Conservation (phyloP, 2,329 filamentous ascomycete genomes). For the Talaromyces amestolkiae region DNA sequence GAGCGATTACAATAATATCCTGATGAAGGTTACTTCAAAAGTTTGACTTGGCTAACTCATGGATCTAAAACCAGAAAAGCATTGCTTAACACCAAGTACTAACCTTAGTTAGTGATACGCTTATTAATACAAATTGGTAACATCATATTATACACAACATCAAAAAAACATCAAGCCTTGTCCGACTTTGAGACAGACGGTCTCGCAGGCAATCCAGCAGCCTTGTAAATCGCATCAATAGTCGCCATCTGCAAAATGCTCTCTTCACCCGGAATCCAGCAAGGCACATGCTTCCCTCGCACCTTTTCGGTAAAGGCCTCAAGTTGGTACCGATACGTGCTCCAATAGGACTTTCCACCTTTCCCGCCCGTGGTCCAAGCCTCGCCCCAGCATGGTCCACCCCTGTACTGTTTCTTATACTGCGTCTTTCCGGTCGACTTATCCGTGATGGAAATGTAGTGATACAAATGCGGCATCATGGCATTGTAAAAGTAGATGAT, state of each 20-base stretch:
- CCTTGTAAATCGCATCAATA: slow-evolving; percentile 27
- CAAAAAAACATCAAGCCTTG: background rate
- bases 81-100: too few species aligned
- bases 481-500: slow-evolving; percentile 34
- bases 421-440: slow-evolving; percentile 29
- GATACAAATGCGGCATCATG: slow-evolving; percentile 37
- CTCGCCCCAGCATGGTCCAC: slow-evolving; percentile 34
- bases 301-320: slow-evolving; percentile 51
- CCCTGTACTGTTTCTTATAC: slow-evolving; percentile 28
- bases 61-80: too few species aligned
- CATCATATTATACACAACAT: background rate
- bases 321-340: slow-evolving; percentile 49
- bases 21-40: background rate
- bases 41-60: too few species aligned
- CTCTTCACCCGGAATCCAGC: slow-evolving; percentile 45
- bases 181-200: slow-evolving; percentile 8
- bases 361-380: slow-evolving; percentile 32
- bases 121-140: background rate
- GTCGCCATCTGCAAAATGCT: slow-evolving; percentile 45
- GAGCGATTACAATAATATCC: background rate
- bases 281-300: slow-evolving; percentile 30
- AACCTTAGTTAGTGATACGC: background rate
- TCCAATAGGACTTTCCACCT: slow-evolving; percentile 42
- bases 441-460: slow-evolving; percentile 32
- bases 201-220: slow-evolving; percentile 23